These are phyloP conservation scores for Penicillium mononematosum DNA, from an alignment of 495 filamentous ascomycete species.

Conservation along the genomic window DNA sequence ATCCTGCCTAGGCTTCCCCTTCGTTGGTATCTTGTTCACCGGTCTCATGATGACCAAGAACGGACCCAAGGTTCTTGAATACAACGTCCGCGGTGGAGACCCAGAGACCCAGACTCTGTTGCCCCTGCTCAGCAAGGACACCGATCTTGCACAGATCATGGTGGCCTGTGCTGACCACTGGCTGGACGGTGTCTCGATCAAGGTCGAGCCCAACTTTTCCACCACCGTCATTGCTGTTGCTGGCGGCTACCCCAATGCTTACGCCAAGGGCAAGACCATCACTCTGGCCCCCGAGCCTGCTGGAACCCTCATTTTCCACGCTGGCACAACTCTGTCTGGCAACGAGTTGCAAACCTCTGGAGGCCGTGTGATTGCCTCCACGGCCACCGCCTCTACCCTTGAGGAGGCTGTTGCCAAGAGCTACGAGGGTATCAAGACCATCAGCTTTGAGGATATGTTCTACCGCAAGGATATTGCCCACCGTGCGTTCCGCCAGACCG, in stretches of 20 bases:
- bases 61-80: constrained; percentile 89
- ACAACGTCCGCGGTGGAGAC: constrained; percentile 96
- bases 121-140: constrained; percentile 72
- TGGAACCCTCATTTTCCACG: constrained; percentile 81
- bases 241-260: constrained; percentile 90
- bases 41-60: constrained; percentile 90
- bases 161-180: constrained; percentile 75
- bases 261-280: constrained; percentile 79
- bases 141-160: constrained; percentile 89
- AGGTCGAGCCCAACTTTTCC: constrained; percentile 66
- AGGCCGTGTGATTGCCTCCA: constrained; percentile 88
- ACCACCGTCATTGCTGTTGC: constrained; percentile 92
- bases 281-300: constrained; percentile 49
- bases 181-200: constrained; percentile 67
- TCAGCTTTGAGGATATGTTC: constrained; percentile 88
- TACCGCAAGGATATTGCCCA: constrained; percentile 92
- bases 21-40: constrained; percentile 88
- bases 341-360: constrained; percentile 69
- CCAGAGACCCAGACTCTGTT: constrained; percentile 94
- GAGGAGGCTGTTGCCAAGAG: constrained; percentile 80
- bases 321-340: constrained; percentile 71
- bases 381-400: constrained; percentile 70
- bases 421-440: constrained; percentile 73
- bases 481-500: constrained; percentile 48
- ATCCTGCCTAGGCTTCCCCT: constrained; percentile 55